Evolutionary conservation across 1,284 basidiomycete genomes (phyloP).

Genomic region (Ganoderma lingzhi): DNA sequence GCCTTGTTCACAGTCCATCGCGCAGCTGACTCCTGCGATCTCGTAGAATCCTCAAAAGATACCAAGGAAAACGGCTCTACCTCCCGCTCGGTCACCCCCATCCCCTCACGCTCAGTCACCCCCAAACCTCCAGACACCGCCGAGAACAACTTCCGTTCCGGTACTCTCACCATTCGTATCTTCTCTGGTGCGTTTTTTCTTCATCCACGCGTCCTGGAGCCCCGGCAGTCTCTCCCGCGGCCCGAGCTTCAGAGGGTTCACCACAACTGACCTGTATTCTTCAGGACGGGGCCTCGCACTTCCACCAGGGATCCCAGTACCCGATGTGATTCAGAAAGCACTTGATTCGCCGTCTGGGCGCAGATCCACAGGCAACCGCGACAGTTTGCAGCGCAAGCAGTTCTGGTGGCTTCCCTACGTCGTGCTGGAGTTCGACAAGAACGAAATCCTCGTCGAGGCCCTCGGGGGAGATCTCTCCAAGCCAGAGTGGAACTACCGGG

Average conservation of each 20-base stretch:
- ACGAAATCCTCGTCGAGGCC: slow-evolving; percentile 96
- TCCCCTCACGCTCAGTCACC: slow-evolving; percentile 75
- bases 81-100: slow-evolving; percentile 79
- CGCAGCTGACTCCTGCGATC: slow-evolving; percentile 11
- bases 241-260: background rate
- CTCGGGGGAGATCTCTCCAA: slow-evolving; percentile 86
- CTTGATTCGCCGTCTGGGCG: slow-evolving; percentile 64
- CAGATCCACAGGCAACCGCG: slow-evolving; percentile 74
- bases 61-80: slow-evolving; percentile 68
- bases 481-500: slow-evolving; percentile 96
- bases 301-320: slow-evolving; percentile 77
- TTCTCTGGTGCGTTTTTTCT: slow-evolving; percentile 70
- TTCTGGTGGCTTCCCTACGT: slow-evolving; percentile 98
- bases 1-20: background rate
- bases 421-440: slow-evolving; percentile 99
- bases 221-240: background rate
- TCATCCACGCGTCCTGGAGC: background rate
- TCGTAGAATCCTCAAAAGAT: slow-evolving; percentile 67
- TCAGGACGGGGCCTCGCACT: slow-evolving; percentile 79
- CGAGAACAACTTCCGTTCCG: slow-evolving; percentile 69
- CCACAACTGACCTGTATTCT: slow-evolving; percentile 10
- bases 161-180: slow-evolving; percentile 88
- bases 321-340: slow-evolving; percentile 88
- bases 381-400: slow-evolving; percentile 89
- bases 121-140: slow-evolving; percentile 65